phyloP scores from a whole-genome alignment of 1,284 basidiomycete genomes.

The Apiotrichum akiyoshidainum region DNA sequence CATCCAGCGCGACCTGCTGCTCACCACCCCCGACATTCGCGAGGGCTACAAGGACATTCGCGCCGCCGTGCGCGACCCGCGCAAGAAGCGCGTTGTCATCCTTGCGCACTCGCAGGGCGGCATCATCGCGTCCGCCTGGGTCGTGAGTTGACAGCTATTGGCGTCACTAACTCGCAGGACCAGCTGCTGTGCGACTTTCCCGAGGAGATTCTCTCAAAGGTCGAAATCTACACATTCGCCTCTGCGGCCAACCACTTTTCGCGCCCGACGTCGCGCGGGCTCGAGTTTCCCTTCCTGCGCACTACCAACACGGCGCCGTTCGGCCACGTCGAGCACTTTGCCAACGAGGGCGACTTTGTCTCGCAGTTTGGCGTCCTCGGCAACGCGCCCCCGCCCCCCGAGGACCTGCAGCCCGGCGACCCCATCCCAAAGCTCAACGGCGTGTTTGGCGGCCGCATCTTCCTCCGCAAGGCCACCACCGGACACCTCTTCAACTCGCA shows the following conservation, averaged over 20 bases:
- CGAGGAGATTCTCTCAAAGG: constrained; percentile 24
- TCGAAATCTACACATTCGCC: constrained; percentile 45
- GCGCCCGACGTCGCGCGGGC: constrained; percentile 9
- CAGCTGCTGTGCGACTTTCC: constrained; percentile 37
- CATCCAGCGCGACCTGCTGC: constrained; percentile 36
- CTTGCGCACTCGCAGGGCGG: constrained; percentile 42
- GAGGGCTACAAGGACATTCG: constrained; percentile 24
- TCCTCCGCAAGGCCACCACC: constrained; percentile 24
- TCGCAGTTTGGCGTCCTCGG: constrained; percentile 28
- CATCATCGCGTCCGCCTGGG: constrained; percentile 34
- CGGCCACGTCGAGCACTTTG: constrained; percentile 37
- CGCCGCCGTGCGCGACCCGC: constrained; percentile 17
- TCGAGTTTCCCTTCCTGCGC: not conserved
- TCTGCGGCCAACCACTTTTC: constrained; percentile 41
- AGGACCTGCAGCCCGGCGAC: not conserved
- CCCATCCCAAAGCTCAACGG: constrained; percentile 21
- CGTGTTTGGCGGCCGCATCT: constrained; percentile 34
- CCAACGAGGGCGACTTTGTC: constrained; percentile 36
- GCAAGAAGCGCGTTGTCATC: constrained; percentile 34
- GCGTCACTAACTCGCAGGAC: constrained; percentile 19
- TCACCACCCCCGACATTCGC: constrained; percentile 30
- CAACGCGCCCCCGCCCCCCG: constrained; percentile 2
- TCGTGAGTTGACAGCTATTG: constrained; percentile 23
- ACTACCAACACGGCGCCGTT: constrained; percentile 17
- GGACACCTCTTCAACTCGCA: constrained; percentile 35